A percentile compares a stretch with the other conserved stretches of the same genome.
These are phyloP conservation scores for Colletotrichum caudatum DNA, from an alignment of 2,329 filamentous ascomycete genomes.

Conservation along the genomic window DNA sequence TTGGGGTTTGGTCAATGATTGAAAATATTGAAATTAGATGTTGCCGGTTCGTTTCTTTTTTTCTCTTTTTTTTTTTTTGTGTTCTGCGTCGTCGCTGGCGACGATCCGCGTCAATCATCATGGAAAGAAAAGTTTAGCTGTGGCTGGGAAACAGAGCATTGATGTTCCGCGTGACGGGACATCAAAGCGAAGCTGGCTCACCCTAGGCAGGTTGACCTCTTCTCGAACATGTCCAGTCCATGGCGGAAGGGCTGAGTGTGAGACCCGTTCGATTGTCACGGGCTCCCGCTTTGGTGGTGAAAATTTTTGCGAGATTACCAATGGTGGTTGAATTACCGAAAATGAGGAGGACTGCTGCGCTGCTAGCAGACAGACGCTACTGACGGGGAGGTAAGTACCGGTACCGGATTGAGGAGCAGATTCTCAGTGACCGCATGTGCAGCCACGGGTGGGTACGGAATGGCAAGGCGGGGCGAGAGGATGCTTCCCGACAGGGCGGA, in stretches of 20 bases:
- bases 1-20: background rate
- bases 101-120: background rate
- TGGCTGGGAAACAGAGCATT: background rate
- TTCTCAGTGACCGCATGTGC: background rate
- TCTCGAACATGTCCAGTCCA: background rate
- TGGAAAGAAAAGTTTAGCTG: background rate
- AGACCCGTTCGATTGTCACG: slow-evolving; percentile 17
- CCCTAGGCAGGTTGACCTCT: too few species aligned
- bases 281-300: slow-evolving; percentile 26
- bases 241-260: background rate
- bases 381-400: slow-evolving; percentile 34
- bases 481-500: slow-evolving; percentile 39
- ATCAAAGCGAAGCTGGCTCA: background rate
- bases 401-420: slow-evolving; percentile 17
- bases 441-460: slow-evolving; percentile 7
- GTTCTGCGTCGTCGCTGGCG: background rate
- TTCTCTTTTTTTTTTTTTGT: background rate
- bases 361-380: slow-evolving; percentile 12
- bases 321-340: slow-evolving; percentile 32
- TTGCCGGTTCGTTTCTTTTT: slow-evolving; percentile 4
- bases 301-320: slow-evolving; percentile 29
- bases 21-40: slow-evolving; percentile 14
- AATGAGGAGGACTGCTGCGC: slow-evolving; percentile 10
- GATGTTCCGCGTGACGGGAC: background rate
- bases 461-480: slow-evolving; percentile 23